Evolutionary conservation across 225 moss, liverwort and hornwort species (phyloP), one percentile per base, ranked within the genome.

Genomic region (Neckera pumila): DNA sequence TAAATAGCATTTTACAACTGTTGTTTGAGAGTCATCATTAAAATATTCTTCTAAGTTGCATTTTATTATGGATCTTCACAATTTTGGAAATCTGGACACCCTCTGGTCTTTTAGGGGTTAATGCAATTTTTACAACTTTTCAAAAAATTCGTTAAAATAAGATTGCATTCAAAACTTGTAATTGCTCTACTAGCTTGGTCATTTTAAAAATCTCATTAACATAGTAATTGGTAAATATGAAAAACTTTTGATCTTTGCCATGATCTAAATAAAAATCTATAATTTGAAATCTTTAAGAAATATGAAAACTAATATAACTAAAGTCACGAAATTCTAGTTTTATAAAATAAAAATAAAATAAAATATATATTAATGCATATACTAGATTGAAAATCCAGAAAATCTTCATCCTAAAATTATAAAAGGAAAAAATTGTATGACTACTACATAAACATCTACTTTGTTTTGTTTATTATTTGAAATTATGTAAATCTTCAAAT

Each of bases 321-420:
- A 69, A 14, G 8, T 67, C 2, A n/a, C 7, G n/a, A 22, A 67
- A 14, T 6, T 69, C 4, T 13, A 3, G 38, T n/a, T n/a, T 1
- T 38, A 22, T 12, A n/a, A 12, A 11, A 1, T 67, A 12, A 67
- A 21, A 21, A 11, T 11, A 18, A 36, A 66, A 34, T 1, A 9
- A 3, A 15, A n/a, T 7, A 12, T 22, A n/a, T n/a, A n/a, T n/a
- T n/a, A 67, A n/a, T 12, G 2, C 4, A 36, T 0, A 4, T 2
- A 70, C 13, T 70, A 25, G 14, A 70, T 13, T 40, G 4, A 40
- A 65, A 20, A 65, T 65, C 3, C 19, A 65, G 19, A 65, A 9
- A 34, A 5, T 18, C 4, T 18, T 33, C 63, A 31, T 17, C 5
- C 2, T 23, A 13, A 40, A 69, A 69, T 69, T 4, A 69, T n/a